phyloP scores from a whole-genome alignment of 2,329 filamentous ascomycete species.

The Calonectria crousiana region DNA sequence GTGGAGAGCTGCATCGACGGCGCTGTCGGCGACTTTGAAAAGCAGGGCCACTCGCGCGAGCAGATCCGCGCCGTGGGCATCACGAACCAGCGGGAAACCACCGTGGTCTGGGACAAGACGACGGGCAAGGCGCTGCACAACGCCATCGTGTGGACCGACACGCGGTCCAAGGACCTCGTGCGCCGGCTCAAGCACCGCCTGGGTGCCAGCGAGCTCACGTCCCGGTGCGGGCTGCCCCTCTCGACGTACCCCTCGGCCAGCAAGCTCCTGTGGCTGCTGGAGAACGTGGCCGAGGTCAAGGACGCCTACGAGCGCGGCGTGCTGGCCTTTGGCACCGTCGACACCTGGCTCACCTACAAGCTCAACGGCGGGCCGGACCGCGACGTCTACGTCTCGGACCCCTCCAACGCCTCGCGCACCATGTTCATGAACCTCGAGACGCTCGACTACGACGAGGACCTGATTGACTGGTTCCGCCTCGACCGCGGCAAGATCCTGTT shows the following conservation, averaged over 20 bases:
- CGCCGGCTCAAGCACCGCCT: slow-evolving; percentile 76
- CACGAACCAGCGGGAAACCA: slow-evolving; percentile 88
- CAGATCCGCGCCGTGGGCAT: slow-evolving; percentile 83
- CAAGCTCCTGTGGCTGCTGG: slow-evolving; percentile 82
- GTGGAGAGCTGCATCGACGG: slow-evolving; percentile 82
- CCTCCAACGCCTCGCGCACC: slow-evolving; percentile 80
- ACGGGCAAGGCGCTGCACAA: slow-evolving; percentile 84
- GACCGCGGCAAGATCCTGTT: slow-evolving; percentile 77
- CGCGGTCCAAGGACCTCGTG: slow-evolving; percentile 78
- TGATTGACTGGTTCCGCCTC: slow-evolving; percentile 81
- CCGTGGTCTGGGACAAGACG: slow-evolving; percentile 81
- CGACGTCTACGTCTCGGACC: slow-evolving; percentile 80
- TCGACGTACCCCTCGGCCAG: slow-evolving; percentile 86
- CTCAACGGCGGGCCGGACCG: slow-evolving; percentile 77
- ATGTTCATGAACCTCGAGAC: slow-evolving; percentile 90
- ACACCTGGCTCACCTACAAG: slow-evolving; percentile 85
- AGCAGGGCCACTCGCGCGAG: slow-evolving; percentile 72
- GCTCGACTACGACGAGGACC: slow-evolving; percentile 78
- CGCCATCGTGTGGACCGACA: slow-evolving; percentile 88
- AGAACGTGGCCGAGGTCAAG: slow-evolving; percentile 75
- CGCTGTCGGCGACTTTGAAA: slow-evolving; percentile 76
- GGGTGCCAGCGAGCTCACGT: slow-evolving; percentile 74
- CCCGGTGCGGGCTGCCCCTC: slow-evolving; percentile 80
- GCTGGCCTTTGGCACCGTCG: slow-evolving; percentile 83
- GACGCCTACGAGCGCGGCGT: slow-evolving; percentile 78